Percentiles rank a stretch among this genome's conserved stretches.
These are phyloP conservation scores for Coccinonectria pachysandricola DNA, from an alignment of 2,329 filamentous ascomycete species.

Conservation along the genomic window DNA sequence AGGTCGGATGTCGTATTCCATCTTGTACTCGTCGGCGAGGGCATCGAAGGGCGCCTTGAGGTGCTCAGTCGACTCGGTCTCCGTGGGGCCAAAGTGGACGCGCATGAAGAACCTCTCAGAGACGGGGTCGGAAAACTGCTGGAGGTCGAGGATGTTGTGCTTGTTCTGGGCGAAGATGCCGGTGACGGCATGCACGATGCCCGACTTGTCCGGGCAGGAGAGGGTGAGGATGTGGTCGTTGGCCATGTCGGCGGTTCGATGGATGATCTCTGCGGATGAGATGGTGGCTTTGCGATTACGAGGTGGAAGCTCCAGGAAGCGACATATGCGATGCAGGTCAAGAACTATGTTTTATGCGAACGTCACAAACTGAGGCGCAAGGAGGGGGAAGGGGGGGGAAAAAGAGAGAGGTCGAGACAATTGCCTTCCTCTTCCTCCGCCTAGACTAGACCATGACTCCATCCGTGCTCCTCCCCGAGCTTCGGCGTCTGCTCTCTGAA, in stretches of 20 bases:
- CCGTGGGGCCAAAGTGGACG: slow-evolving; percentile 63
- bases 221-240: slow-evolving; percentile 66
- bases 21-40: slow-evolving; percentile 52
- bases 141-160: slow-evolving; percentile 74
- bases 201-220: slow-evolving; percentile 74
- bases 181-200: slow-evolving; percentile 78
- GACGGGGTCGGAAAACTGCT: slow-evolving; percentile 70
- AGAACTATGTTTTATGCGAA: too few species aligned
- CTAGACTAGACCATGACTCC: too few species aligned
- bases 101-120: slow-evolving; percentile 80
- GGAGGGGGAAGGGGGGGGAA: too few species aligned
- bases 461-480: background rate
- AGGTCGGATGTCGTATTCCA: slow-evolving; percentile 63
- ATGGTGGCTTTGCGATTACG: background rate
- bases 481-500: background rate
- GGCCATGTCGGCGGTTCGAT: slow-evolving; percentile 29
- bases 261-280: too few species aligned
- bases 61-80: slow-evolving; percentile 35
- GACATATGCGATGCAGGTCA: too few species aligned
- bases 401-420: too few species aligned
- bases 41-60: slow-evolving; percentile 46
- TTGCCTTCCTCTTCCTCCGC: too few species aligned
- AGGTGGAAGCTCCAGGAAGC: too few species aligned
- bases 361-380: too few species aligned
- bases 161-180: slow-evolving; percentile 62